Evolutionary conservation across 148 eudicot genomes (phyloP).

Genomic region (Vaccinium vitisidaea): DNA sequence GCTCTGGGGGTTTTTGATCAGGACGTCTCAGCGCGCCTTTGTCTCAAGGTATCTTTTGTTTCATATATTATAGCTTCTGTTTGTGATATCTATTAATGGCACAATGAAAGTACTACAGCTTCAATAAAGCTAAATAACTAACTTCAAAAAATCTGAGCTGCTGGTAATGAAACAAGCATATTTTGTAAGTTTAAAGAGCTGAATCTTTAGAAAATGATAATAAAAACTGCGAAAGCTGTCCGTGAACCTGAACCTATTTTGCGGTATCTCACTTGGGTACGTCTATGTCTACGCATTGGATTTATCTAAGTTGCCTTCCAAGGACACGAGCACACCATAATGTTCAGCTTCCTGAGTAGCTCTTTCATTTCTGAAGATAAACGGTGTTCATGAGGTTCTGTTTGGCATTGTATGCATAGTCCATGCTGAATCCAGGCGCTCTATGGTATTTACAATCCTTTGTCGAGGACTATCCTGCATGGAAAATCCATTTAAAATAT

Average conservation of each 20-base stretch:
- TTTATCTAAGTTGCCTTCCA: neutral
- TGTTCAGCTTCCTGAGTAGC: neutral
- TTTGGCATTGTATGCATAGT: neutral
- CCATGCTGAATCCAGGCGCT: neutral
- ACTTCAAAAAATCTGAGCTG: neutral
- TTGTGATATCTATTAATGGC: constrained; percentile 4
- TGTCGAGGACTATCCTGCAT: neutral
- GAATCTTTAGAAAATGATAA: neutral
- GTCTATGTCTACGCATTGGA: neutral
- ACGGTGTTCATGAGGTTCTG: neutral
- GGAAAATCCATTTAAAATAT: neutral
- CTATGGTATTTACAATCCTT: neutral
- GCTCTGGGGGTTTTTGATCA: constrained; percentile 68
- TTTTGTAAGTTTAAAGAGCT: neutral
- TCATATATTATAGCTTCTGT: neutral
- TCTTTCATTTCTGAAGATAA: neutral
- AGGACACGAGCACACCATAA: neutral
- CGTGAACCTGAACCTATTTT: neutral
- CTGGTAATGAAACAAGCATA: neutral
- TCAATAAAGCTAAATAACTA: neutral
- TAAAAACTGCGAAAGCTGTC: neutral
- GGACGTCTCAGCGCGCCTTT: constrained; percentile 58
- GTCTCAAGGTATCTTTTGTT: constrained; percentile 44
- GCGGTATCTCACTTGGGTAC: neutral
- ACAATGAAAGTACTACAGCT: neutral